phyloP scores from a whole-genome alignment of 768 basidiomycete species.

The Lactarius vividus region DNA sequence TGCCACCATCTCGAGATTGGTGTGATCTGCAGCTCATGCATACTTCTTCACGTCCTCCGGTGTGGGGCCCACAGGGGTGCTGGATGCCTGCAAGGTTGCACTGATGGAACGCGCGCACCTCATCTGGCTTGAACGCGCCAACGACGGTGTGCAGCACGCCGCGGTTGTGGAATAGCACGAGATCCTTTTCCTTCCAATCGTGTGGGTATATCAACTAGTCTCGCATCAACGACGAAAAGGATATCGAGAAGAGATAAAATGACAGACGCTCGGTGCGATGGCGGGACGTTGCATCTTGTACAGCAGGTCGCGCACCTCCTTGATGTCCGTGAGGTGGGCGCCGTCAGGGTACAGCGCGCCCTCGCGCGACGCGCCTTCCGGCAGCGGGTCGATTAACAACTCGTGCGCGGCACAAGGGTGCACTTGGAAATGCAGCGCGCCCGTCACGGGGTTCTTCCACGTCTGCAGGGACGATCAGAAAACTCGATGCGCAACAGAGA shows the following conservation, averaged over 20 bases:
- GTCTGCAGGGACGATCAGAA: conserved; percentile 40
- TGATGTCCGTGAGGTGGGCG: conserved; percentile 68
- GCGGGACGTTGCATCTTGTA: conserved; percentile 89
- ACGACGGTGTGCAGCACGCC: conserved; percentile 79
- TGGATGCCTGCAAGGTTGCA: conserved; percentile 85
- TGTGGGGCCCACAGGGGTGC: conserved; percentile 64
- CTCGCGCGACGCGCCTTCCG: conserved; percentile 52
- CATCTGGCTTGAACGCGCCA: conserved; percentile 63
- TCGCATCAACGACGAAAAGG: background rate
- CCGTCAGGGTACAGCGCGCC: conserved; percentile 83
- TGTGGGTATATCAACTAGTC: conserved; percentile 78
- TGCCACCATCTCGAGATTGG: background rate
- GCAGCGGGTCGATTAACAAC: conserved; percentile 71
- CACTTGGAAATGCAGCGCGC: conserved; percentile 81
- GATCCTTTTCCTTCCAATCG: conserved; percentile 77
- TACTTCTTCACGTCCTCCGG: conserved; percentile 64
- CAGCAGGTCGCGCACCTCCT: conserved; percentile 65
- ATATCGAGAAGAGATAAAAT: background rate
- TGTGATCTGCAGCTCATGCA: conserved; percentile 38
- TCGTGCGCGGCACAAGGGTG: conserved; percentile 76
- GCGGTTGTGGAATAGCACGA: conserved; percentile 85
- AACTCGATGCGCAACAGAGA: conserved; percentile 2
- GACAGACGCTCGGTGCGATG: conserved; percentile 69
- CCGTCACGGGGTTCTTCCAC: conserved; percentile 92
- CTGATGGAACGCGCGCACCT: conserved; percentile 77